These are phyloP conservation scores for Diatrype stigma DNA, from an alignment of 2,329 filamentous ascomycete genomes.

Conservation along the genomic window DNA sequence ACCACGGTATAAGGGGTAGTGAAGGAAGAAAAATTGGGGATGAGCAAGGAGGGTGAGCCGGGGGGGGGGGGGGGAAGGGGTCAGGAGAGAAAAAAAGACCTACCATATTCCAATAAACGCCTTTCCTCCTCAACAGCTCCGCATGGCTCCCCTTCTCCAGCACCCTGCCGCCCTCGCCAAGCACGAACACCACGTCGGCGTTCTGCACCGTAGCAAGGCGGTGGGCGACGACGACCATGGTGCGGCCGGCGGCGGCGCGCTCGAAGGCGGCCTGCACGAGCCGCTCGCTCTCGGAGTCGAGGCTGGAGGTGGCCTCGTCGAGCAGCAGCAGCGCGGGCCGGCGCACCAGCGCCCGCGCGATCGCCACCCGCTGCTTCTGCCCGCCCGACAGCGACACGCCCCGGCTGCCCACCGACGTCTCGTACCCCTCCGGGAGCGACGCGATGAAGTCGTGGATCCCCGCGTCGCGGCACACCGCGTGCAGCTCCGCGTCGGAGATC, in stretches of 20 bases:
- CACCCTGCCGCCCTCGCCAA: slow-evolving; percentile 62
- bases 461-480: slow-evolving; percentile 54
- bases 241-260: slow-evolving; percentile 52
- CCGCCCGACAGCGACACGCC: slow-evolving; percentile 67
- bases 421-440: slow-evolving; percentile 63
- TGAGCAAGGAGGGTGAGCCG: neutral
- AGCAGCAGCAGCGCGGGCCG: slow-evolving; percentile 63
- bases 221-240: slow-evolving; percentile 75
- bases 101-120: slow-evolving; percentile 57
- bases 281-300: slow-evolving; percentile 56
- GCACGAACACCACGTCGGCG: slow-evolving; percentile 75
- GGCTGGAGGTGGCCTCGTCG: slow-evolving; percentile 68
- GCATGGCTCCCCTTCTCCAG: slow-evolving; percentile 50
- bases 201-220: slow-evolving; percentile 73
- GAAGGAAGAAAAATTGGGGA: slow-evolving; percentile 2
- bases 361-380: slow-evolving; percentile 66
- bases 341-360: slow-evolving; percentile 64
- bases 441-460: slow-evolving; percentile 69
- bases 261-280: slow-evolving; percentile 67
- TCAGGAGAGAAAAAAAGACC: slow-evolving; percentile 18
- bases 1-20: neutral
- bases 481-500: slow-evolving; percentile 47
- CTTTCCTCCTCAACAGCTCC: slow-evolving; percentile 47
- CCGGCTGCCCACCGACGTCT: slow-evolving; percentile 62
- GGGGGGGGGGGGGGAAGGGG: neutral